Evolutionary conservation across 176 grass and related monocot genomes (phyloP).

Genomic region (Guadua angustifolia): DNA sequence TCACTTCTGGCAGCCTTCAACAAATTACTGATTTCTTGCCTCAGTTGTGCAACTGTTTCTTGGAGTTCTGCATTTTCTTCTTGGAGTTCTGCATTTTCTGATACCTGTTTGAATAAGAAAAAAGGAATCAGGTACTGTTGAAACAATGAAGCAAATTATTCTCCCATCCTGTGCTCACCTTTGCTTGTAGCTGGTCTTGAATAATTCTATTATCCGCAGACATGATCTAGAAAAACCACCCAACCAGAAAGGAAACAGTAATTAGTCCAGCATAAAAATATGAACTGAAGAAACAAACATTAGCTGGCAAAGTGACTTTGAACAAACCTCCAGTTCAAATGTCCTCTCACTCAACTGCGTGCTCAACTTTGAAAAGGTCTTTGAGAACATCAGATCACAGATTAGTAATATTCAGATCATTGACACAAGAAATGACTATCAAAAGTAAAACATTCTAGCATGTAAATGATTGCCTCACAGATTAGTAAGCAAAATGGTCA

Average conservation of each 20-base stretch:
- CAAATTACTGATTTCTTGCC: slow-evolving; percentile 61
- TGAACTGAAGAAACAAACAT: slow-evolving; percentile 30
- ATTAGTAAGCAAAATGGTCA: neutral
- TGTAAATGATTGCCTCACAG: neutral
- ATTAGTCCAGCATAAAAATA: slow-evolving; percentile 30
- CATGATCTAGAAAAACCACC: slow-evolving; percentile 74
- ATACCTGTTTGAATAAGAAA: slow-evolving; percentile 55
- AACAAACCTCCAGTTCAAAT: slow-evolving; percentile 85
- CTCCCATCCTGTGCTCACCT: slow-evolving; percentile 54
- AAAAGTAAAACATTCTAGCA: slow-evolving; percentile 23
- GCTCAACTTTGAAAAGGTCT: slow-evolving; percentile 85
- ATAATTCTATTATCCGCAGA: slow-evolving; percentile 97
- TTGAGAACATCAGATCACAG: slow-evolving; percentile 40
- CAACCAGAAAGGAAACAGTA: slow-evolving; percentile 27
- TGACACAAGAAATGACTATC: neutral
- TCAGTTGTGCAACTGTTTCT: slow-evolving; percentile 60
- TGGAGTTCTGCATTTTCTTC: slow-evolving; percentile 81
- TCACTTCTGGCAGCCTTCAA: slow-evolving; percentile 51
- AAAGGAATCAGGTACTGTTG: slow-evolving; percentile 38
- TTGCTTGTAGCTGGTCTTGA: slow-evolving; percentile 88
- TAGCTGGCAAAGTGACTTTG: slow-evolving; percentile 13
- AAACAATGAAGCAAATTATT: slow-evolving; percentile 26
- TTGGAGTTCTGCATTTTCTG: slow-evolving; percentile 79
- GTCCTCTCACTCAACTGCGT: slow-evolving; percentile 85
- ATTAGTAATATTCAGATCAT: slow-evolving; percentile 4